Evolutionary conservation across 768 basidiomycete species (phyloP).

Genomic region (Boletus rufocinnamomeus): DNA sequence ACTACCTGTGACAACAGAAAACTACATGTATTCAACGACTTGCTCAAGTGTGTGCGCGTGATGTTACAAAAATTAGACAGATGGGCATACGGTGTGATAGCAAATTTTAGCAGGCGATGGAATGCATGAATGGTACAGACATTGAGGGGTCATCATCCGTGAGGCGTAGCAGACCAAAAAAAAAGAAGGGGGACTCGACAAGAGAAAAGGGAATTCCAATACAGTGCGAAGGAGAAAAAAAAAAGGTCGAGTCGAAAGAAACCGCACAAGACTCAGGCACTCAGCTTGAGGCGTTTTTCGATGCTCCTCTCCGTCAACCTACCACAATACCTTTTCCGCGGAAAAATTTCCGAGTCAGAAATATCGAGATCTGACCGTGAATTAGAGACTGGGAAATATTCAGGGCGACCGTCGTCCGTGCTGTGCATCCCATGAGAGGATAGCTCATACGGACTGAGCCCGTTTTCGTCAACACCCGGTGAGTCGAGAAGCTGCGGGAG

Average conservation of each 20-base stretch:
- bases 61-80: slow-evolving; percentile 36
- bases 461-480: slow-evolving; percentile 24
- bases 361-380: slow-evolving; percentile 37
- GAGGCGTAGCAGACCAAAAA: slow-evolving; percentile 11
- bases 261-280: slow-evolving; percentile 23
- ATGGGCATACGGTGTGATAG: slow-evolving; percentile 29
- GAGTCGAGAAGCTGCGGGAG: slow-evolving; percentile 32
- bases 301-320: slow-evolving; percentile 21
- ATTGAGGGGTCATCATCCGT: slow-evolving; percentile 25
- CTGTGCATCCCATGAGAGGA: slow-evolving; percentile 20
- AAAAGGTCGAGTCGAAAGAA: slow-evolving; percentile 9
- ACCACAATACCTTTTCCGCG: slow-evolving; percentile 28
- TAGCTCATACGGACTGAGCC: slow-evolving; percentile 31
- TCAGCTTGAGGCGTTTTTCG: slow-evolving; percentile 33
- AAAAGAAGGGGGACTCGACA: neutral
- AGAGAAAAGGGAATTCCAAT: neutral
- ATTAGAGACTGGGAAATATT: slow-evolving; percentile 39
- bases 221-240: slow-evolving; percentile 7
- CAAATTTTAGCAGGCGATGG: slow-evolving; percentile 16
- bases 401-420: slow-evolving; percentile 29
- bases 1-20: slow-evolving; percentile 21
- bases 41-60: slow-evolving; percentile 18
- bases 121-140: slow-evolving; percentile 32
- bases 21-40: slow-evolving; percentile 21
- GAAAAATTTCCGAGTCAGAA: slow-evolving; percentile 29